Evolutionary conservation across 139 green algal species (phyloP).

Genomic region (Chlorella sp.): DNA sequence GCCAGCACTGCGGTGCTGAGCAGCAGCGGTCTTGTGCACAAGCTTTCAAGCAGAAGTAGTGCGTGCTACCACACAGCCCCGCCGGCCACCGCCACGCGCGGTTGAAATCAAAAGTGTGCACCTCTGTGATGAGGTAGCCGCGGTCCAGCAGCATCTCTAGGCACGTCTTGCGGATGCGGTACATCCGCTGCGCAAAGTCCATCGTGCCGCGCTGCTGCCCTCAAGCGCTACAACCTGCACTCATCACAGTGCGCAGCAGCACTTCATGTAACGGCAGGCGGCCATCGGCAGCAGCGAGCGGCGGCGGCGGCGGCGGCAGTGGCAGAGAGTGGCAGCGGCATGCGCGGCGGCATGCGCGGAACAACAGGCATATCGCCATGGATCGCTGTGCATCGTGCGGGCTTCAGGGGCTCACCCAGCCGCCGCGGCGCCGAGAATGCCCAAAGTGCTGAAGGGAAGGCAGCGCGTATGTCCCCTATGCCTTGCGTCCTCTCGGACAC

Average conservation of each 20-base stretch:
- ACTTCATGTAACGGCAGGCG: neutral
- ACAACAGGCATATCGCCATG: neutral
- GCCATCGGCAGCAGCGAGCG: neutral
- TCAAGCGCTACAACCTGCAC: neutral
- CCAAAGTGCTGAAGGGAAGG: too few species aligned
- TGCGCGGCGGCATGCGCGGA: neutral
- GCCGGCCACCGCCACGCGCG: neutral
- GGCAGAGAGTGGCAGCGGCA: neutral
- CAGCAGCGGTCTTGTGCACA: neutral
- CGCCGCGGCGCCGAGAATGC: too few species aligned
- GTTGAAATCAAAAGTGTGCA: slow-evolving; percentile 26
- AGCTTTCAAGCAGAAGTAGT: too few species aligned
- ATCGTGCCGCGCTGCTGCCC: neutral
- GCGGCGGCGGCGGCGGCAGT: neutral
- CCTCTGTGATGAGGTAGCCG: slow-evolving; percentile 86
- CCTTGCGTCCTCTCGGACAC: too few species aligned
- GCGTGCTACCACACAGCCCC: too few species aligned
- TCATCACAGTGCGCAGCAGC: neutral
- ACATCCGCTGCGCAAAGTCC: slow-evolving; percentile 24
- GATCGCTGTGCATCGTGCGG: neutral
- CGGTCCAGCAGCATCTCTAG: slow-evolving; percentile 93
- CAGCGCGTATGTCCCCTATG: too few species aligned
- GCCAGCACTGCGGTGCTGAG: neutral
- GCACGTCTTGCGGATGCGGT: slow-evolving; percentile 75
- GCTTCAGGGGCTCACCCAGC: neutral